Evolutionary conservation across 1,139 yeast species (phyloP), one percentile per base, ranked within the genome.

Genomic region (Yamadazyma atmosphaerica): DNA sequence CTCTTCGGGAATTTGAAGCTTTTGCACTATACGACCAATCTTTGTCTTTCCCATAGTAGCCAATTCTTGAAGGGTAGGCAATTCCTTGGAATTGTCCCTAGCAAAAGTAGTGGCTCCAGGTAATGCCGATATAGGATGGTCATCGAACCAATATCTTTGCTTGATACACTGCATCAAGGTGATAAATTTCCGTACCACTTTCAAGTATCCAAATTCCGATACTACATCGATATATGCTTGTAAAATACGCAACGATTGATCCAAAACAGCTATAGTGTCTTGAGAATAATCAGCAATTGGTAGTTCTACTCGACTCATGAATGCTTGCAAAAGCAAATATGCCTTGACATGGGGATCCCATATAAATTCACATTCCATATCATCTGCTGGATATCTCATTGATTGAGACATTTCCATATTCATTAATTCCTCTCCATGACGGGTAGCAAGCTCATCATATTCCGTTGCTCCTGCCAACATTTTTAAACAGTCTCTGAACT

Each of bases 291-390:
- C 99, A 1, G 96, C 94, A 55, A 94, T 87, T 1, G 98, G 98
- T 36, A 92, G 67, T 45, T 87, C 95, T 10, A 86, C 75, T 41
- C 96, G 71, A 42, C 85, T 77, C 77, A 94, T 78, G 54, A 79
- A 88, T 0, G 98, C 97, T 60, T 94, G 98, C 11, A 92, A 59
- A 43, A 92, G 72, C 49, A 92, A 69, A 55, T 79, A 92, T 0
- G 96, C 83, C 58, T 92, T 92, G 47, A 92, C 90, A 60, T 92
- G 98, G 2, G 98, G 98, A 60, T 92, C 96, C 85, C 96, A 89
- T 60, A 89, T 83, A 45, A 83, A 84, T 46, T 81, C 81, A 42
- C 76, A 77, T 22, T 73, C 71, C 48, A 83, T 65, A 50, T 82
- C 82, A 39, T 78, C 82, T 0, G 85, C 94, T 3, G 87, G 83